Evolutionary conservation across 2,329 filamentous ascomycete genomes (phyloP), one percentile per base, ranked within the genome.

Genomic region (Myriosclerotinia duriaeana): DNA sequence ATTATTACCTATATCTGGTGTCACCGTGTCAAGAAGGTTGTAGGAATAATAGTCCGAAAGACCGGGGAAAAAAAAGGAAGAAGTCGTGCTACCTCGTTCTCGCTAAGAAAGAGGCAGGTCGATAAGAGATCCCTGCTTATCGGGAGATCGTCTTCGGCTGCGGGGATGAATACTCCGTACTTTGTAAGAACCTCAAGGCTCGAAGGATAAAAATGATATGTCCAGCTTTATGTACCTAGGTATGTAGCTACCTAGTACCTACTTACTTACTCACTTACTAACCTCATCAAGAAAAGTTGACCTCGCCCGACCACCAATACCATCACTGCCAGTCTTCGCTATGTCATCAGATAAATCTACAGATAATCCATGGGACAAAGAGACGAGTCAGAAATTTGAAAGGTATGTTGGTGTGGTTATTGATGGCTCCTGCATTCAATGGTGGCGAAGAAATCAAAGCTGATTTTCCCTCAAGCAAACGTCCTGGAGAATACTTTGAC

Each of bases 401-500:
- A 83, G 80, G 88, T 89, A 82, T 74, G 48, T 7, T 36, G 38
- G 3, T 5, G 30, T 48, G 44, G n/a, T 22, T 11, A 11, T 40
- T 26, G 53, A 20, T 20, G 6, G 20, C 26, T 42, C 34, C 34
- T 34, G 55, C 44, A 58, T 67, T 53, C 44, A 46, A 62, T 2
- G 15, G 59, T 53, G 46, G 59, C 59, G 36, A 53, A 44, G 20
- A 36, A 36, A 15, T 50, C 15, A n/a, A 38, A 50, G 34, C 58
- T 61, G 44, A 63, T 63, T 36, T 15, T 42, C 11, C 17, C 15
- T 30, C 68, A 74, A 97, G 94, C 72, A 98, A 98, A 83, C 85
- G 84, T 65, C 87, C 89, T 75, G 97, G 93, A 82, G 89, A 97
- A 77, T 98, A 90, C 80, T 92, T 91, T 77, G 95, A 99, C 74